Evolutionary conservation across 345 rosid genomes (phyloP), one percentile per base, ranked within the genome.

Genomic region (Citrus glauca): DNA sequence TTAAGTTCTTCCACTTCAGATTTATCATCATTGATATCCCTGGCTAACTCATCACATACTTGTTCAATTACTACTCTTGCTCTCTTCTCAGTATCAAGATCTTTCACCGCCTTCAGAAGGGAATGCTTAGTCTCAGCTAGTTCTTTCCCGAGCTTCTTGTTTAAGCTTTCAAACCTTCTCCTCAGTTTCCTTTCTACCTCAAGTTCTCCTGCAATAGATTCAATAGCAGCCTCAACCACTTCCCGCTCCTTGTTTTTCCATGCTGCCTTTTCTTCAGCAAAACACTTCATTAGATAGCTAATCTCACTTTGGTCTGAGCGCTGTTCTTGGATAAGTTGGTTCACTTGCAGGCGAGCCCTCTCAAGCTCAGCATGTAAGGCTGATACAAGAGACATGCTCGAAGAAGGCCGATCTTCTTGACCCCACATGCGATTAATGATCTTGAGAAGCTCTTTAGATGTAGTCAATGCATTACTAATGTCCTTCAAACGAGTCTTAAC

Each of bases 341-440:
- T 96, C 83, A 96, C 92, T 83, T 89, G 95, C 83, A 94, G 81
- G 61, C 97, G 91, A 83, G 97, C 98, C 84, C 99, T 87, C 79
- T 96, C 98, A 24, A 96, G 94, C 89, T 96, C 99, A 16, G 99
- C 90, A 81, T 96, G 99, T 69, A 96, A 81, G 78, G 99, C 97
- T 19, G 99, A 94, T 86, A 96, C 86, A 42, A 96, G 95, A 53
- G 98, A 91, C 93, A 92, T 86, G 90, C 91, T 92, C 10, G 99
- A 96, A 37, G 97, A 89, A 77, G 97, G 95, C 32, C 94, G 91
- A 75, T 88, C 94, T 79, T 94, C 97, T 77, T 86, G 92, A 79
- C 97, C 94, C 98, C 98, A 91, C 86, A 94, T 87, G 33, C 97
- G 94, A 80, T 91, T 91, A 61, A 96, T 92, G 73, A 96, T 96